Base-by-base conservation (phyloP, 345 rosid species). In the Hirschfeldia incana region DNA sequence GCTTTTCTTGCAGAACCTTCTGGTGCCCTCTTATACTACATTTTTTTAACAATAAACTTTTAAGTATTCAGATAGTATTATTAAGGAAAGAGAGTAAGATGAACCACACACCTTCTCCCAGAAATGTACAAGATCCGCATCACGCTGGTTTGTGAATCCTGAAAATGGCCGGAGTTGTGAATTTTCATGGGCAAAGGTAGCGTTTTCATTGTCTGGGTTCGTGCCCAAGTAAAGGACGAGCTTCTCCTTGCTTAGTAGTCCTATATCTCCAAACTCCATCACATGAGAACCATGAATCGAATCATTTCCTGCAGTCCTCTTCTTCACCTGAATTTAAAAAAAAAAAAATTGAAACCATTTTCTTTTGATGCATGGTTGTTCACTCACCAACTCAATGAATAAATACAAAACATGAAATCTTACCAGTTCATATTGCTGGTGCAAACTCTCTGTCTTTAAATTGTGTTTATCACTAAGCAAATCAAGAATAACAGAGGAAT, bases 341-440 rank as follows among this genome's bases (percentile, higher is more conserved):
- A 67, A 6, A 61, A 73, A 76, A 75, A 70, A 2, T 53, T n/a
- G 13, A 69, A 3, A 33, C 49, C 28, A 7, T 5, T 36, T 33
- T 30, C 8, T 28, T 30, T 63, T n/a, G 29, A 27, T 15, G 39
- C 65, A 42, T 11, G 49, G 44, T 42, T 42, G 13, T 32, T 73
- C 60, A 42, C 37, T 72, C 13, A 26, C 16, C 1, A n/a, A 65
- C 39, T 68, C 66, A 69, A 32, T 28, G 29, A 8, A 21, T 21
- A 21, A 21, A 8, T 34, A 21, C 49, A 65, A 6, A 28, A 29
- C 12, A 42, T 65, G 51, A 21, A 57, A 36, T 34, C 89, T 86
- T 84, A 93, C 99, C 86, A 90, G 84, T 84, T 93, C 82, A 83
- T 90, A 95, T 83, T 95, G 99, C 84, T 95, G 94, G 83, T 82